Conservation (phyloP, 345 rosid genomes). For the Durio zibethinus region DNA sequence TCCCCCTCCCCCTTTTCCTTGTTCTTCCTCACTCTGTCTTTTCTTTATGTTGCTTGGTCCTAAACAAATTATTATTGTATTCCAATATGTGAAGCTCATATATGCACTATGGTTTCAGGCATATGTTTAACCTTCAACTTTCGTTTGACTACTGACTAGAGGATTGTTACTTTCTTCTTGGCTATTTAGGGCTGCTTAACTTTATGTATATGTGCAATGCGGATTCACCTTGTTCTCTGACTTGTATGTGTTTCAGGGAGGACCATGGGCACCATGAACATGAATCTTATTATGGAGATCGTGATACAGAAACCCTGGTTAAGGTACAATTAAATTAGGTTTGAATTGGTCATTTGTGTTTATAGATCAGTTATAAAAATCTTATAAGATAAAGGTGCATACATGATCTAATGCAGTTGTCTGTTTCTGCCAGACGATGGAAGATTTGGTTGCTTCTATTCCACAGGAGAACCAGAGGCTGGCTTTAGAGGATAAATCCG, state of each 20-base stretch:
- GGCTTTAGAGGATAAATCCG: slow-evolving; percentile 51
- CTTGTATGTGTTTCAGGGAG: slow-evolving; percentile 49
- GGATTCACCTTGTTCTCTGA: slow-evolving; percentile 7
- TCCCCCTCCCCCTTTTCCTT: neutral
- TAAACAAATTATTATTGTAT: neutral
- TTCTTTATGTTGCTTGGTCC: neutral
- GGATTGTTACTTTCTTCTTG: slow-evolving; percentile 6
- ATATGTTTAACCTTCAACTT: neutral
- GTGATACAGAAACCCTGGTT: slow-evolving; percentile 92
- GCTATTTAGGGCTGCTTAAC: neutral
- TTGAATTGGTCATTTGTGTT: slow-evolving; percentile 16
- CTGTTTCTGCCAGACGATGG: slow-evolving; percentile 60
- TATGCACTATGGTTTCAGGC: neutral
- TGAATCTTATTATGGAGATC: slow-evolving; percentile 98
- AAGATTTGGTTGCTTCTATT: slow-evolving; percentile 60
- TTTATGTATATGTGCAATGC: neutral
- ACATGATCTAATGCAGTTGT: neutral
- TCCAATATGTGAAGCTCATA: neutral
- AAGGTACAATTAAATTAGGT: slow-evolving; percentile 45
- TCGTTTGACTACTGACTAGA: neutral
- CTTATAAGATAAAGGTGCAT: neutral
- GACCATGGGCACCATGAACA: slow-evolving; percentile 92
- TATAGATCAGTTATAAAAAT: neutral
- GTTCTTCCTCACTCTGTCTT: neutral
- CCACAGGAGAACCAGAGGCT: slow-evolving; percentile 52